Conservation (phyloP, 441 rosid genomes). For the Bocquillonia castaneifolia region DNA sequence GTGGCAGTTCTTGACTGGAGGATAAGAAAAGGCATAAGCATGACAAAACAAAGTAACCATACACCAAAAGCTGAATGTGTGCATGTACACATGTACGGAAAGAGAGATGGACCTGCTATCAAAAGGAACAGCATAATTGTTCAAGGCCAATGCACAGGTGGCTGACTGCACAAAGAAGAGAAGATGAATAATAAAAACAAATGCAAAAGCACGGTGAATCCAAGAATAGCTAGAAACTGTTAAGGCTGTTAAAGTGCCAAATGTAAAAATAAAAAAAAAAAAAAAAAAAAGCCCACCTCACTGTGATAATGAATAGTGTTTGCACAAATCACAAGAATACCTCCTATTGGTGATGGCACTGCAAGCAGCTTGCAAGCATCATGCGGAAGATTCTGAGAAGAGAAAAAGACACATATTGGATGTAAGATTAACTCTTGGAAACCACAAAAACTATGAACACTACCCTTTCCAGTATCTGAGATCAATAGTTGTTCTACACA, state of each 20-base stretch:
- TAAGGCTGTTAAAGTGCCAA: conserved; percentile 15
- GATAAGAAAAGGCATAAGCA: conserved; percentile 12
- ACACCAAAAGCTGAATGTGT: background rate
- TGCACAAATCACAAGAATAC: conserved; percentile 86
- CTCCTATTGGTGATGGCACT: conserved; percentile 97
- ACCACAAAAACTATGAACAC: background rate
- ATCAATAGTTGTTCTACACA: background rate
- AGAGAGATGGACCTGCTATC: conserved; percentile 62
- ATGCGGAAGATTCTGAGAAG: conserved; percentile 84
- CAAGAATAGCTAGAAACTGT: conserved; percentile 14
- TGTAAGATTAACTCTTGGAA: conserved; percentile 11
- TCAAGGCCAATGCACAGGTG: conserved; percentile 80
- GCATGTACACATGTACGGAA: background rate
- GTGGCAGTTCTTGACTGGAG: conserved; percentile 91
- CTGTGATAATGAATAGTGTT: conserved; percentile 90
- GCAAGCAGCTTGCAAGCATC: conserved; percentile 97
- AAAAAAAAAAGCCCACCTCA: conserved; percentile 53
- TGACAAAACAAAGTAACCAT: conserved; percentile 5
- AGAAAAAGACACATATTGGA: conserved; percentile 3
- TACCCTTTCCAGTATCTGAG: background rate
- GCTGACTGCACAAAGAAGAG: conserved; percentile 72
- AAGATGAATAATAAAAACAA: conserved; percentile 10
- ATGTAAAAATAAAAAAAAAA: conserved; percentile 20
- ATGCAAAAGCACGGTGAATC: background rate
- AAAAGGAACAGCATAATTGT: conserved; percentile 67